Evolutionary conservation across 805 yeast genomes (phyloP).

Genomic region (Myxozyma kluyveri): DNA sequence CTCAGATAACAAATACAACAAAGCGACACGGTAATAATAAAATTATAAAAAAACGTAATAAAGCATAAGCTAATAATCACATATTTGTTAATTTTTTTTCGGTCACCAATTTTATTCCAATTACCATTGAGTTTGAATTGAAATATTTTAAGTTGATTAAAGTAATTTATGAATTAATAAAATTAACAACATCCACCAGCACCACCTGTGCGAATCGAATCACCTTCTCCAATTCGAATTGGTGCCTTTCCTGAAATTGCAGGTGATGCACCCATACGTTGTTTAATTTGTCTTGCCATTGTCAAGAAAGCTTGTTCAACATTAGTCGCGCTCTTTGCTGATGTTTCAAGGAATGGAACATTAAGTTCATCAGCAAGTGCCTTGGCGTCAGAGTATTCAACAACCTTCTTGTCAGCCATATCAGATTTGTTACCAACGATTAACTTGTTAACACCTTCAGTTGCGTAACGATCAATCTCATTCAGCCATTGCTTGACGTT

Average conservation of each 20-base stretch:
- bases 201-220: slow-evolving; percentile 43
- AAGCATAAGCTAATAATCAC: too few relatives aligned
- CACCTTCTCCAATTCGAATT: slow-evolving; percentile 43
- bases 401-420: slow-evolving; percentile 87
- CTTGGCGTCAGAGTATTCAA: slow-evolving; percentile 92
- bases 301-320: slow-evolving; percentile 98
- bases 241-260: slow-evolving; percentile 43
- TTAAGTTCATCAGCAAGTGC: slow-evolving; percentile 95
- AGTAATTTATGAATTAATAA: too few relatives aligned
- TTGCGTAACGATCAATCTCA: slow-evolving; percentile 97
- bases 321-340: slow-evolving; percentile 90
- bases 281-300: slow-evolving; percentile 98
- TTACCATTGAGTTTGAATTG: too few relatives aligned
- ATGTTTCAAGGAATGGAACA: slow-evolving; percentile 93
- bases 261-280: slow-evolving; percentile 72
- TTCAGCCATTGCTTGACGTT: slow-evolving; percentile 98
- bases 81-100: too few relatives aligned
- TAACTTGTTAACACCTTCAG: slow-evolving; percentile 93
- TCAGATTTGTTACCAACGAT: slow-evolving; percentile 97
- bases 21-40: slow-evolving; percentile 16
- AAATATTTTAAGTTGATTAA: too few relatives aligned
- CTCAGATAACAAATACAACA: background rate
- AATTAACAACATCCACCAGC: slow-evolving; percentile 45
- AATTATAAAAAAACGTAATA: too few relatives aligned
- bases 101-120: too few relatives aligned